phyloP scores from a whole-genome alignment of 2,329 filamentous ascomycete genomes.

The Apiospora pterosperma region DNA sequence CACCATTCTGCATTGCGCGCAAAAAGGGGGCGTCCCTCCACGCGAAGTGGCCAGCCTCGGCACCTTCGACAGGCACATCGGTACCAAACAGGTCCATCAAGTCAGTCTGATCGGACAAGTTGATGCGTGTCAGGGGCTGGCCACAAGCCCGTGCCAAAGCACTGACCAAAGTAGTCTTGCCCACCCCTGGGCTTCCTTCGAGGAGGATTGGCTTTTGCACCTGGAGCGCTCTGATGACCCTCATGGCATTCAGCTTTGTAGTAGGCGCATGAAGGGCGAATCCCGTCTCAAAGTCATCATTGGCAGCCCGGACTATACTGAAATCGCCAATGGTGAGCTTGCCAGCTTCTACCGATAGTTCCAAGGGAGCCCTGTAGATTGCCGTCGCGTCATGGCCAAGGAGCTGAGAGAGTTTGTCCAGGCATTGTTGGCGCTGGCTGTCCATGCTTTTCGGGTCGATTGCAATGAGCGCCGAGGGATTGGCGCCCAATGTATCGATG shows the following conservation, averaged over 20 bases:
- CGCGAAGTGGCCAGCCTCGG: slow-evolving; percentile 82
- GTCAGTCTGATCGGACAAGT: slow-evolving; percentile 96
- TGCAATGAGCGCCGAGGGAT: slow-evolving; percentile 83
- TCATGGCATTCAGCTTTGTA: slow-evolving; percentile 84
- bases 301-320: slow-evolving; percentile 51
- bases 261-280: slow-evolving; percentile 89
- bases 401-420: slow-evolving; percentile 68
- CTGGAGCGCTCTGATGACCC: slow-evolving; percentile 84
- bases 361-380: slow-evolving; percentile 63
- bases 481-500: slow-evolving; percentile 91
- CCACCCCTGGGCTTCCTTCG: slow-evolving; percentile 96
- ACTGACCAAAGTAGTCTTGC: slow-evolving; percentile 90
- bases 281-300: slow-evolving; percentile 48
- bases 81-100: slow-evolving; percentile 97
- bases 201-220: slow-evolving; percentile 88
- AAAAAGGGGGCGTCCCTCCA: slow-evolving; percentile 97
- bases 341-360: slow-evolving; percentile 51
- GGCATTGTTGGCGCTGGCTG: slow-evolving; percentile 68
- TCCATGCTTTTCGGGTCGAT: slow-evolving; percentile 67
- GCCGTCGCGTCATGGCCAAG: slow-evolving; percentile 58
- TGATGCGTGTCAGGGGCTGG: slow-evolving; percentile 85
- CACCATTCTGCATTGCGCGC: slow-evolving; percentile 91
- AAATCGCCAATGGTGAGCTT: slow-evolving; percentile 73
- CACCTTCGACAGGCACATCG: slow-evolving; percentile 93
- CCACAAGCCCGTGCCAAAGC: slow-evolving; percentile 79